A percentile compares a stretch with the other conserved stretches of the same genome.
Evolutionary conservation across 2,329 filamentous ascomycete genomes (phyloP).

Genomic region (Fusarium newnesense): DNA sequence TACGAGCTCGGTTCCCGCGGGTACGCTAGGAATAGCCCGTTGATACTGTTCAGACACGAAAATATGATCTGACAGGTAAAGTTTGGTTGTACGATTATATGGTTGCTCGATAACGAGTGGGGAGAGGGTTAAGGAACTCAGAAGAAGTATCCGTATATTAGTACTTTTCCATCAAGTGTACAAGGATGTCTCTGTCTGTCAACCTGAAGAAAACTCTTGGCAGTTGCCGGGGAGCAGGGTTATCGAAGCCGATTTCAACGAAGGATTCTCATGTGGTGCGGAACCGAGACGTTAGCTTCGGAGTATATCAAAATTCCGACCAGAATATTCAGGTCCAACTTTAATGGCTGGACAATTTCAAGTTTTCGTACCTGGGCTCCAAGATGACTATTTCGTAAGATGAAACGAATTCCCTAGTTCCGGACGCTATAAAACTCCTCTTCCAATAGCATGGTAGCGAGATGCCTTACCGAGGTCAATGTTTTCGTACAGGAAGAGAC

Average conservation of each 20-base stretch:
- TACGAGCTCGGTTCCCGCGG: neutral
- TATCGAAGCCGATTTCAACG: neutral
- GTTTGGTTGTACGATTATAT: no score
- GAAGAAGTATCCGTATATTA: neutral
- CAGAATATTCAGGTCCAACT: neutral
- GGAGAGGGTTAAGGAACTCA: neutral
- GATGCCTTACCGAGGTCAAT: neutral
- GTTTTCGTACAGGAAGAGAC: neutral
- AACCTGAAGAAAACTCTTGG: neutral
- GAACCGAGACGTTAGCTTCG: neutral
- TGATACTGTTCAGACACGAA: neutral
- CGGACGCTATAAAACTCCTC: neutral
- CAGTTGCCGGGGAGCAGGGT: neutral
- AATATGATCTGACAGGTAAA: neutral
- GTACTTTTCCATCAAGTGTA: neutral
- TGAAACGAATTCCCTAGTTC: neutral
- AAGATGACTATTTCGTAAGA: neutral
- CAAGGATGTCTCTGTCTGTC: neutral
- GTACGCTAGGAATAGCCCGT: neutral
- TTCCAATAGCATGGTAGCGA: neutral
- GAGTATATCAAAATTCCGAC: neutral
- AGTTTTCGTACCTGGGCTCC: neutral
- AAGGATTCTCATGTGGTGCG: neutral
- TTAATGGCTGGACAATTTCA: neutral
- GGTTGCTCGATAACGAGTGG: fast-evolving